Evolutionary conservation across 1,284 basidiomycete genomes (phyloP).

Genomic region (Fomitopsis pinicola): DNA sequence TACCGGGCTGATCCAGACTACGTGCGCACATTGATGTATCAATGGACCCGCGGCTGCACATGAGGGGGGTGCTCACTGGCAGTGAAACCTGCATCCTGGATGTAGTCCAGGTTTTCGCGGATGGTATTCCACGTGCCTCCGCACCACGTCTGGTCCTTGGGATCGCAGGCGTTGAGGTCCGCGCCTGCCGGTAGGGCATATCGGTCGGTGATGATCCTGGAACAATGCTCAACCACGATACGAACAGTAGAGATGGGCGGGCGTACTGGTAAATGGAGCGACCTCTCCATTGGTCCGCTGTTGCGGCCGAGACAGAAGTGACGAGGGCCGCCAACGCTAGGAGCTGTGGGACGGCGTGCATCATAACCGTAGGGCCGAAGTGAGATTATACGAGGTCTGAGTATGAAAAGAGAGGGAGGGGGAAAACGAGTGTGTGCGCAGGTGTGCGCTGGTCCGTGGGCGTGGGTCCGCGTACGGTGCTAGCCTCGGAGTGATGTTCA

Average conservation of each 20-base stretch:
- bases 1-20: slow-evolving; percentile 66
- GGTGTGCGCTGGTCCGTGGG: background rate
- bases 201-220: slow-evolving; percentile 71
- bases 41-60: no score
- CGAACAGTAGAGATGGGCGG: slow-evolving; percentile 6
- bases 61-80: slow-evolving; percentile 40
- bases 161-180: slow-evolving; percentile 52
- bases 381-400: slow-evolving; percentile 5
- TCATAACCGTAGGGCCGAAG: slow-evolving; percentile 4
- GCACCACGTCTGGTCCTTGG: slow-evolving; percentile 58
- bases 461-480: background rate
- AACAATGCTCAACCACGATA: background rate
- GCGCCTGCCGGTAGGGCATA: slow-evolving; percentile 59
- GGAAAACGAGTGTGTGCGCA: background rate
- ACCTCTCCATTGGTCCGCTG: slow-evolving; percentile 35
- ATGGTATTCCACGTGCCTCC: slow-evolving; percentile 80
- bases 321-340: slow-evolving; percentile 21
- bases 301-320: slow-evolving; percentile 28
- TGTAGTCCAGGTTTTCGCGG: slow-evolving; percentile 73
- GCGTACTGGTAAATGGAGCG: slow-evolving; percentile 40
- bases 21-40: background rate
- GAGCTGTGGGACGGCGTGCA: slow-evolving; percentile 15
- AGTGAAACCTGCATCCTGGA: slow-evolving; percentile 75
- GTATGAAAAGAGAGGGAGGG: slow-evolving; percentile 7
- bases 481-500: background rate